These are phyloP conservation scores for Globisporangium nodosum DNA, from an alignment of 352 stramenopile genomes.

Conservation along the genomic window DNA sequence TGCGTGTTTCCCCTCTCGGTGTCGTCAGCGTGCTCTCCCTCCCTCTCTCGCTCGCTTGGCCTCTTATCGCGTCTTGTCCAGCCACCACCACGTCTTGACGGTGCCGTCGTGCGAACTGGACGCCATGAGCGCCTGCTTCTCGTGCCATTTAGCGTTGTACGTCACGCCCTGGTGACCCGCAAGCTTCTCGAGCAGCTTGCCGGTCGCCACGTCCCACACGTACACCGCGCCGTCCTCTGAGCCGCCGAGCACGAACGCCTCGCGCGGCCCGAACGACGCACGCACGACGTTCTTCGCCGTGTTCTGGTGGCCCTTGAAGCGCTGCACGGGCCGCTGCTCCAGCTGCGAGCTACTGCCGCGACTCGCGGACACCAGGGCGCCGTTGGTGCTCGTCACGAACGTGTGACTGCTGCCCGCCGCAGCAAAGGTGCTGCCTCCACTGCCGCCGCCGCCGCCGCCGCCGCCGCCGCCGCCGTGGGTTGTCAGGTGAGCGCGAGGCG, in stretches of 20 bases:
- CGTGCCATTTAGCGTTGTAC: conserved; percentile 85
- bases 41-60: neutral
- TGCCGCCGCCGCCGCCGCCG: conserved; percentile 3
- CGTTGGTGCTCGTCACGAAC: conserved; percentile 8
- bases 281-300: conserved; percentile 87
- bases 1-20: neutral
- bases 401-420: neutral
- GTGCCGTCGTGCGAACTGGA: conserved; percentile 85
- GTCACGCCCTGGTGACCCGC: conserved; percentile 70
- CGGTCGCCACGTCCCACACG: conserved; percentile 85
- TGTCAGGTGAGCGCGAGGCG: conserved; percentile 52
- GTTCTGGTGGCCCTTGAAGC: conserved; percentile 88
- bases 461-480: conserved; percentile 1
- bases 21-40: neutral
- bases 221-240: conserved; percentile 85
- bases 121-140: conserved; percentile 78
- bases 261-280: conserved; percentile 74
- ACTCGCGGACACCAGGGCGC: conserved; percentile 1
- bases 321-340: conserved; percentile 71
- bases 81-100: conserved; percentile 89
- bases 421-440: conserved; percentile 1
- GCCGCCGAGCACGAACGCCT: conserved; percentile 82
- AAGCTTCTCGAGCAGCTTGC: conserved; percentile 80
- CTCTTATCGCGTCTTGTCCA: conserved; percentile 53
- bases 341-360: conserved; percentile 15